A percentile compares a stretch with the other conserved stretches of the same genome.
Conservation (phyloP, 345 rosid genomes). For the Citrus trifoliata region DNA sequence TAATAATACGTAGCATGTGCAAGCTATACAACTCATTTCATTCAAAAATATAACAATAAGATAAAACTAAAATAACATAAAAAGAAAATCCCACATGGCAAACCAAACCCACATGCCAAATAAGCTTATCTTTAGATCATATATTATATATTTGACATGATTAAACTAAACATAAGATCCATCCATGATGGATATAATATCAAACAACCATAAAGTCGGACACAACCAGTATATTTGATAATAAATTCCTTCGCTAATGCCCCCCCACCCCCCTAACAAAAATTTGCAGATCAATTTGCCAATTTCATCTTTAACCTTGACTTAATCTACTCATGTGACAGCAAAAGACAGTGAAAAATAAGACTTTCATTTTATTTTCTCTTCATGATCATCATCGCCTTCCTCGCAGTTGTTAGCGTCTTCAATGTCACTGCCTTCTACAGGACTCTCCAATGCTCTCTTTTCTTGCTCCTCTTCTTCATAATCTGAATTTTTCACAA, state of each 20-base stretch:
- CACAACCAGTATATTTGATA: conserved; percentile 5
- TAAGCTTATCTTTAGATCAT: conserved; percentile 23
- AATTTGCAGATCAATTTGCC: conserved; percentile 4
- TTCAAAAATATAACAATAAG: neutral
- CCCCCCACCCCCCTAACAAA: neutral
- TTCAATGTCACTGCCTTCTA: conserved; percentile 32
- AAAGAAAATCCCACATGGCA: conserved; percentile 27
- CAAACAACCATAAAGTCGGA: conserved; percentile 1
- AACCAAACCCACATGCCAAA: conserved; percentile 21
- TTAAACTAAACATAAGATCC: conserved; percentile 5
- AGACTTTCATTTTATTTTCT: conserved; percentile 27
- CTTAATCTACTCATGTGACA: neutral
- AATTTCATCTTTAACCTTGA: neutral
- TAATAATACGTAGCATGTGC: neutral
- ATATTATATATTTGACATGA: neutral
- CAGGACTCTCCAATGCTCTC: conserved; percentile 73
- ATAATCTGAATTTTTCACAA: conserved; percentile 23
- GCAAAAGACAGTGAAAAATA: neutral
- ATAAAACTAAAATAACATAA: neutral
- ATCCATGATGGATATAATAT: neutral
- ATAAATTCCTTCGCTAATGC: neutral
- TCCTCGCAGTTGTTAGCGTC: conserved; percentile 17
- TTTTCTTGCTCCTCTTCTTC: conserved; percentile 68
- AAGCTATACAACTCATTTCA: neutral
- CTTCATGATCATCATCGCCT: conserved; percentile 32